phyloP scores from a whole-genome alignment of 2,329 filamentous ascomycete genomes.

The Pseudogymnoascus destructans region DNA sequence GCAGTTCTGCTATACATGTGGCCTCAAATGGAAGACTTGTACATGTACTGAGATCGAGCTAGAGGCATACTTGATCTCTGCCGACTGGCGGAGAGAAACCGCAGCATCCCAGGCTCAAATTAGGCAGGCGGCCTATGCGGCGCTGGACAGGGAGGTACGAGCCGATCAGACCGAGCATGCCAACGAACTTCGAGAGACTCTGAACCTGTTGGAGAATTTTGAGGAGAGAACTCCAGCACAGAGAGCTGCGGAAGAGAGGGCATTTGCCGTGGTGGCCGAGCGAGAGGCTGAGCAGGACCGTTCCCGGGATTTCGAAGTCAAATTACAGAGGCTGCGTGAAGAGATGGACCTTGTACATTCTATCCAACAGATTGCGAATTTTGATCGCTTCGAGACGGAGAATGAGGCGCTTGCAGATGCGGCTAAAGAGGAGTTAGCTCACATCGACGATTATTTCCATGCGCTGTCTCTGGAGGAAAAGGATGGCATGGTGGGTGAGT shows the following conservation, averaged over 20 bases:
- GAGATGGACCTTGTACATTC: slow-evolving; percentile 9
- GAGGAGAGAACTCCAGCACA: slow-evolving; percentile 34
- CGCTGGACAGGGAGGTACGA: slow-evolving; percentile 26
- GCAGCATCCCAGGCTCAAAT: slow-evolving; percentile 12
- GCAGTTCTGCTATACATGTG: slow-evolving; percentile 77
- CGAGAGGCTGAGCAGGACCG: slow-evolving; percentile 18
- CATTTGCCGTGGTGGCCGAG: slow-evolving; percentile 24
- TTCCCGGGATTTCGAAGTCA: background rate
- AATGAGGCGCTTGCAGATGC: background rate
- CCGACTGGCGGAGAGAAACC: slow-evolving; percentile 26
- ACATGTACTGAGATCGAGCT: slow-evolving; percentile 43
- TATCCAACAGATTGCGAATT: background rate
- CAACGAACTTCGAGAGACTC: slow-evolving; percentile 24
- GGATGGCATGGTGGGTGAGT: too few relatives aligned
- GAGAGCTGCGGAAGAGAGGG: slow-evolving; percentile 23
- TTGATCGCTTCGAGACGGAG: background rate
- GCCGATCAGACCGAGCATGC: background rate
- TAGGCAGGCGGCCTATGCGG: slow-evolving; percentile 16
- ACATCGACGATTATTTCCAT: background rate
- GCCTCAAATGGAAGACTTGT: slow-evolving; percentile 59
- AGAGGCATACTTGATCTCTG: slow-evolving; percentile 28
- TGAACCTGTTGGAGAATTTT: slow-evolving; percentile 36
- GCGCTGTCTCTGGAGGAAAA: background rate
- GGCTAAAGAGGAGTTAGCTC: background rate
- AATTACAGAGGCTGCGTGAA: background rate